phyloP scores from a whole-genome alignment of 768 basidiomycete genomes.

The Lentinula lateritia region DNA sequence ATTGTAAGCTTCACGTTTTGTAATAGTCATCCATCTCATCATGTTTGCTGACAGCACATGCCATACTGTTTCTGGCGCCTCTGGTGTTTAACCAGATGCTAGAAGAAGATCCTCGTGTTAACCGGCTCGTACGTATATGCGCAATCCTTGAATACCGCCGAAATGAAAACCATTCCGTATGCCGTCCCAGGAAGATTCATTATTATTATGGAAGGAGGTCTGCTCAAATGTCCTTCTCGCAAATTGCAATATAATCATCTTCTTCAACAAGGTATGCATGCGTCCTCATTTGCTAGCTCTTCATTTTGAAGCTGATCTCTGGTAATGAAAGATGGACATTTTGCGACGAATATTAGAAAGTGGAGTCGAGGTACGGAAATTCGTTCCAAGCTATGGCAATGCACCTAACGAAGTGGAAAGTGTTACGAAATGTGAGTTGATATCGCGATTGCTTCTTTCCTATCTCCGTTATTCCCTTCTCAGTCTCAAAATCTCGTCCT shows the following conservation, averaged over 20 bases:
- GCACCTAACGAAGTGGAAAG: conserved; percentile 49
- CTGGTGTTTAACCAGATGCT: conserved; percentile 70
- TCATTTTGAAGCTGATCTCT: not conserved
- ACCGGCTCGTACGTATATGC: conserved; percentile 47
- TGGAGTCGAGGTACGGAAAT: conserved; percentile 51
- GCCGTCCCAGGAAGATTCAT: conserved; percentile 60
- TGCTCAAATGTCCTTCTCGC: conserved; percentile 59
- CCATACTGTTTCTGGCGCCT: conserved; percentile 79
- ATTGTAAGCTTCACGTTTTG: conserved; percentile 30
- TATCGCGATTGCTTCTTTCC: not conserved
- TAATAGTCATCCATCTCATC: not conserved
- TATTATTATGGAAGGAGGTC: conserved; percentile 65
- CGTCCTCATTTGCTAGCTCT: not conserved
- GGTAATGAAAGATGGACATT: conserved; percentile 46
- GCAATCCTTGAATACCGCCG: not conserved
- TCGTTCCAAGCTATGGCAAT: conserved; percentile 58
- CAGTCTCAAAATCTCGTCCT: no score
- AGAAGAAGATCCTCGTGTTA: conserved; percentile 60
- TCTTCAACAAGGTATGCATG: conserved; percentile 61
- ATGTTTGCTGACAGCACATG: conserved; percentile 42
- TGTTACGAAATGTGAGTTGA: conserved; percentile 57
- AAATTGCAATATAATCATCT: conserved; percentile 62
- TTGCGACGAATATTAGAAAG: conserved; percentile 47
- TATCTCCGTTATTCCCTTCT: not conserved
- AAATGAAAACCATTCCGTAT: not conserved